Evolutionary conservation across 179 eudicot species (phyloP), one percentile per base, ranked within the genome.

Genomic region (Actinidia chinensis): DNA sequence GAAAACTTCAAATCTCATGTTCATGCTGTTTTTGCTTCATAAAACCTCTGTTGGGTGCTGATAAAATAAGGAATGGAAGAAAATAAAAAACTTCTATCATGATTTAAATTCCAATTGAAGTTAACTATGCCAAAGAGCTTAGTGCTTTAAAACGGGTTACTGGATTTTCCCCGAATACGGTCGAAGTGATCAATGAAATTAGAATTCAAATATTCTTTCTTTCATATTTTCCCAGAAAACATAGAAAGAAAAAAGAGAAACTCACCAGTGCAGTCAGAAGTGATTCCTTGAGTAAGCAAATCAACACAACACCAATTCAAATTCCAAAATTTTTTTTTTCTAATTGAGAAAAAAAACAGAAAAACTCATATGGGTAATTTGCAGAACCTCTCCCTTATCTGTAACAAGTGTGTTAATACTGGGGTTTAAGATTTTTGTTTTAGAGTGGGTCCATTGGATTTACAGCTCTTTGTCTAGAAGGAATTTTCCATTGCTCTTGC

Each of bases 291-390:
- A 52, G 20, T 13, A 78, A 56, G 40, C 60, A 59, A 36, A 18
- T 8, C 12, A 43, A 13, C n/a, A 76, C 76, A 74, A 3, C 69
- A 51, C 10, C 42, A 59, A 71, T 48, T 14, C 36, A 78, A 68
- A 42, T 67, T 74, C 66, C 28, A 36, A 59, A 50, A 48, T 23
- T 81, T 81, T 67, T 68, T 58, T 50, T 59, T n/a, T n/a, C 47
- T 22, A 59, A 68, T 43, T 25, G 59, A 74, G 44, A 18, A 43
- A 48, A 78, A 68, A 18, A 79, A 79, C 79, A 78, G 59, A 77
- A 20, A 68, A 77, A 66, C 70, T 76, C 76, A 15, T 28, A 10
- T 17, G 56, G 71, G n/a, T n/a, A n/a, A n/a, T n/a, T n/a, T n/a
- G n/a, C n/a, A n/a, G n/a, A n/a, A n/a, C n/a, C n/a, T n/a, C n/a